Percentiles rank a stretch among this genome's conserved stretches.
These are phyloP conservation scores for Boletales sp. DNA, from an alignment of 768 basidiomycete species.

Conservation along the genomic window DNA sequence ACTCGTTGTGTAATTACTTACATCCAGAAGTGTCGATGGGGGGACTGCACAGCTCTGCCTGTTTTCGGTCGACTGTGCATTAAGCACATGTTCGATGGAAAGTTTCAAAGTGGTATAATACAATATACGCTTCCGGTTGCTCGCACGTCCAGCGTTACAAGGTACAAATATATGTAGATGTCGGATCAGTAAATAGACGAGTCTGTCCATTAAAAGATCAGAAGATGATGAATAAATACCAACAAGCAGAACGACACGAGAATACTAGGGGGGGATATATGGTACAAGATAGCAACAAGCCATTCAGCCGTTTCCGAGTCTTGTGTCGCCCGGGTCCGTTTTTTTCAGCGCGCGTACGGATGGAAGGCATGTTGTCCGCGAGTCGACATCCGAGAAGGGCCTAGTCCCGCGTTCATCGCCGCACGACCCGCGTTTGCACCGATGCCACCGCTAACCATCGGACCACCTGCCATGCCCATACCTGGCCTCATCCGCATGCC, in stretches of 20 bases:
- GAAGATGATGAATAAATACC: slow-evolving; percentile 15
- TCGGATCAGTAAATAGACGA: too few relatives aligned
- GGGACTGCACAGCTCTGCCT: too few relatives aligned
- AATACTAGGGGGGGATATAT: slow-evolving; percentile 28
- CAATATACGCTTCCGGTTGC: too few relatives aligned
- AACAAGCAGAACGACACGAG: slow-evolving; percentile 8
- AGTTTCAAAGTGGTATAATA: too few relatives aligned
- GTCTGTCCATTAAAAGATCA: neutral
- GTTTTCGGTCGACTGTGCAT: too few relatives aligned
- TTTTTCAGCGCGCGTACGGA: slow-evolving; percentile 58
- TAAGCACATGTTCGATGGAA: too few relatives aligned
- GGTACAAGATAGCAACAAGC: slow-evolving; percentile 19
- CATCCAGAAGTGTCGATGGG: too few relatives aligned
- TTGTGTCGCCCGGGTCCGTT: too few relatives aligned
- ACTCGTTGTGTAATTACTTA: too few relatives aligned
- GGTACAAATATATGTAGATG: too few relatives aligned
- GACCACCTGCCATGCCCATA: slow-evolving; percentile 39
- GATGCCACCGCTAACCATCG: slow-evolving; percentile 32
- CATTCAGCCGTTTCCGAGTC: too few relatives aligned
- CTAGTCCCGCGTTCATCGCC: slow-evolving; percentile 41
- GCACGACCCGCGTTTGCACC: slow-evolving; percentile 36
- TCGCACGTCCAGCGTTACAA: too few relatives aligned
- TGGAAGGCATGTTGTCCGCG: slow-evolving; percentile 62
- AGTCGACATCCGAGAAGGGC: slow-evolving; percentile 45
- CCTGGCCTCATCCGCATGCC: slow-evolving; percentile 34